phyloP scores from a whole-genome alignment of 768 basidiomycete species.

The Coprinellus micaceus region DNA sequence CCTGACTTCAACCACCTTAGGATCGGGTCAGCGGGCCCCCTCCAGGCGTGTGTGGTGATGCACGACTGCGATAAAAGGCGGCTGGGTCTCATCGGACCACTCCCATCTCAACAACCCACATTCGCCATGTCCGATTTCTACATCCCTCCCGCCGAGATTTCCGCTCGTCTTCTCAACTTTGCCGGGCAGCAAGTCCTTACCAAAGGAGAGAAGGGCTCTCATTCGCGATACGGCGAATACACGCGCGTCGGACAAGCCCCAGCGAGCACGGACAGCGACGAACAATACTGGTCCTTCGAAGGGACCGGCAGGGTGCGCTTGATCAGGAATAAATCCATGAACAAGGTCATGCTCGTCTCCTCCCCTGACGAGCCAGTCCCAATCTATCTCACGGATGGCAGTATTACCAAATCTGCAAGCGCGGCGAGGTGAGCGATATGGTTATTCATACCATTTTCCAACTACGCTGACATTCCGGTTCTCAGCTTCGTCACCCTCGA shows the following conservation, averaged over 20 bases:
- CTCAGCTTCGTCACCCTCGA: not conserved
- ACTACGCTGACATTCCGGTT: not conserved
- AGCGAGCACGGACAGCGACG: not conserved
- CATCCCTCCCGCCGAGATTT: not conserved
- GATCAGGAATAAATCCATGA: not conserved
- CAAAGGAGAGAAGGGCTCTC: not conserved
- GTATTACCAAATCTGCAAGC: not conserved
- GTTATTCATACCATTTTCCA: not conserved
- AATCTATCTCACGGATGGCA: not conserved
- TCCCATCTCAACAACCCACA: not conserved
- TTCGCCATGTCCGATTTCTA: not conserved
- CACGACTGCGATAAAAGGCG: not conserved
- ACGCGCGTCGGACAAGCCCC: not conserved
- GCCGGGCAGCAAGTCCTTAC: not conserved
- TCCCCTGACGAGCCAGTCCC: not conserved
- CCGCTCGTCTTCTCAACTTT: not conserved
- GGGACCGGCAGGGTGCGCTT: not conserved
- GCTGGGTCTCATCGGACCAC: not conserved
- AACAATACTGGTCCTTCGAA: not conserved
- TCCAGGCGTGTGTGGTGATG: too few relatives aligned
- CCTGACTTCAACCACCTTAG: too few relatives aligned
- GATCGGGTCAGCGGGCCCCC: too few relatives aligned
- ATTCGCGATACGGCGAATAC: not conserved
- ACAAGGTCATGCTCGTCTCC: not conserved
- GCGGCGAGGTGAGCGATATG: not conserved